Conservation (phyloP, 2,329 filamentous ascomycete species). For the Cladophialophora chaetospira region DNA sequence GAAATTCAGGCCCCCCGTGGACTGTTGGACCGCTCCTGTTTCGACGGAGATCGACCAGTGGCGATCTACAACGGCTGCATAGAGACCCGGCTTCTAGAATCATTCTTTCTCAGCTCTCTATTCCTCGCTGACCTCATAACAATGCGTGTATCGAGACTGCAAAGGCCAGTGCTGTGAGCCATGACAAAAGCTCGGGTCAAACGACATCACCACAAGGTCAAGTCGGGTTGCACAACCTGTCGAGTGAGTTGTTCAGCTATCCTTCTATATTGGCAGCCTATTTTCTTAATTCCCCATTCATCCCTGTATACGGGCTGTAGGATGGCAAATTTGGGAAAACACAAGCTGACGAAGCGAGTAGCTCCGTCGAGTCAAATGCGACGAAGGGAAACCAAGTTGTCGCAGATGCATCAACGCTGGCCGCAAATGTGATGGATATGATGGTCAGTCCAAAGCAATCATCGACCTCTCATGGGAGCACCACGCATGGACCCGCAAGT, state of each 20-base stretch:
- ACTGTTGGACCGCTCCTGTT: too few species aligned
- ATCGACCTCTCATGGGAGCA: slow-evolving; percentile 6
- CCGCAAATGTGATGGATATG: slow-evolving; percentile 12
- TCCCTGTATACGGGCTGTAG: neutral
- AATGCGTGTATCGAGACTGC: neutral
- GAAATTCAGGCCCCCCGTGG: neutral
- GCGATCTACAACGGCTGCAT: neutral
- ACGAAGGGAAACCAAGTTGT: slow-evolving; percentile 15
- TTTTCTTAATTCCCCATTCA: neutral
- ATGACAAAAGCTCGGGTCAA: neutral
- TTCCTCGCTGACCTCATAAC: neutral
- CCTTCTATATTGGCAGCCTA: neutral
- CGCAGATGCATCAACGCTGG: slow-evolving; percentile 3
- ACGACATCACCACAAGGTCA: slow-evolving; percentile 9
- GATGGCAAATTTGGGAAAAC: neutral
- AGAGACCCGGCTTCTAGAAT: neutral
- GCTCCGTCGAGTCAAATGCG: slow-evolving; percentile 15
- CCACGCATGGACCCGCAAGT: slow-evolving; percentile 11
- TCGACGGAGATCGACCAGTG: neutral
- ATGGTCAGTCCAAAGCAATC: neutral
- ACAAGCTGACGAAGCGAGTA: neutral
- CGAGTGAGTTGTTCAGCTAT: neutral
- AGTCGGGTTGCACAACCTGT: slow-evolving; percentile 11
- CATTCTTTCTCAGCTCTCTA: neutral
- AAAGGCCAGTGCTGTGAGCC: neutral